These are phyloP conservation scores for Chaetomium strumarium DNA, from an alignment of 2,329 filamentous ascomycete genomes.

Conservation along the genomic window DNA sequence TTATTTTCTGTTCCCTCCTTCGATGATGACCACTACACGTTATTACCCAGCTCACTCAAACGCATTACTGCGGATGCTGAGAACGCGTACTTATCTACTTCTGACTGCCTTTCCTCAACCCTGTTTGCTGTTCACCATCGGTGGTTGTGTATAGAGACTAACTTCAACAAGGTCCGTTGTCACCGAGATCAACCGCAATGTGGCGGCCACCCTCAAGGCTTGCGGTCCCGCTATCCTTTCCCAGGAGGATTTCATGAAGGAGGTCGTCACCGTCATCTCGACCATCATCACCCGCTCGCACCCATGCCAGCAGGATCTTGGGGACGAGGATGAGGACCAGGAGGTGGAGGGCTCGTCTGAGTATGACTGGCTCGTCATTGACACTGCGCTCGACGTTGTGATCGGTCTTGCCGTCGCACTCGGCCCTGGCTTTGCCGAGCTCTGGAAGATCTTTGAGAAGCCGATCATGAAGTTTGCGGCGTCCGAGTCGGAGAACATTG, in stretches of 20 bases:
- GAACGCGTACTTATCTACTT: constrained; percentile 64
- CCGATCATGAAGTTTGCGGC: constrained; percentile 81
- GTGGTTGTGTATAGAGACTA: constrained; percentile 32
- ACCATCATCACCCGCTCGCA: constrained; percentile 85
- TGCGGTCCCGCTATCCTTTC: constrained; percentile 82
- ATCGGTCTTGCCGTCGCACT: constrained; percentile 78
- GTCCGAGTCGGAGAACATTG: constrained; percentile 70
- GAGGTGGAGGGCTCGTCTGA: constrained; percentile 81
- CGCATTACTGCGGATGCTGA: constrained; percentile 80
- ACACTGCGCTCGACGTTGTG: constrained; percentile 87
- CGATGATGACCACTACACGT: constrained; percentile 84
- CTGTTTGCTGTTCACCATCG: constrained; percentile 26
- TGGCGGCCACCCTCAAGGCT: constrained; percentile 83
- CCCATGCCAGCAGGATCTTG: constrained; percentile 86
- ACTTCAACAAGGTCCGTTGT: constrained; percentile 63
- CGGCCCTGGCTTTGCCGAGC: constrained; percentile 71
- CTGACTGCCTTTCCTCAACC: constrained; percentile 30
- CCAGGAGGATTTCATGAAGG: constrained; percentile 65
- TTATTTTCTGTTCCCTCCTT: constrained; percentile 9
- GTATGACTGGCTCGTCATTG: constrained; percentile 95
- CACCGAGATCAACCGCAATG: constrained; percentile 90
- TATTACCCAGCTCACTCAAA: constrained; percentile 99
- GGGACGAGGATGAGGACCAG: constrained; percentile 70
- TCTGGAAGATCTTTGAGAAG: constrained; percentile 96
- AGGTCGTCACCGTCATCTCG: constrained; percentile 68